Base-by-base conservation (phyloP, 1,139 yeast species). In the Eremothecium cymbalariae region DNA sequence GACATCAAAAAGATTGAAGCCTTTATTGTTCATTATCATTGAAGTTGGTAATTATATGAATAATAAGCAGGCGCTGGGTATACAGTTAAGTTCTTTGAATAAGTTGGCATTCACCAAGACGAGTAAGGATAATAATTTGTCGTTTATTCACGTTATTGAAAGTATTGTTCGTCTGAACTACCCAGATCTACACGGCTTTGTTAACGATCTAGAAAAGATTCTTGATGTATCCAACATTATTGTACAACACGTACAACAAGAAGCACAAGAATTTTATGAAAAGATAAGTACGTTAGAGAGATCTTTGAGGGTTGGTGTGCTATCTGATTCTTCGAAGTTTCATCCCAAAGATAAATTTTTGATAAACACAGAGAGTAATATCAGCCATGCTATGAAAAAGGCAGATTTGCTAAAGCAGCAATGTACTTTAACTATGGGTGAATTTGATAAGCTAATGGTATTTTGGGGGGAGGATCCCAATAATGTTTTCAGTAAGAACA, bases 41-140 rank as follows among this genome's bases (percentile, higher is more conserved):
- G 78, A 81, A 12, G 77, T 90, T 41, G 98, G 97, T 16, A 90
- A 90, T 53, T 86, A 77, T 53, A 88, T 90, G 97, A 90, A 90
- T 55, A 95, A 84, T 50, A 85, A 82, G 50, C 79, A 78, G 47
- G 96, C 94, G 0, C 61, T 70, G 36, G 98, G 97, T 1, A 86
- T 90, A 62, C 77, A 75, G 48, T 64, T 90, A 27, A 81, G 84
- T 21, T 81, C 95, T 2, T 64, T 90, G 38, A 93, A 80, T 46
- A 67, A 95, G 47, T 66, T 90, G 39, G 83, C 78, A 34, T 85
- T 86, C 51, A 78, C 93, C 62, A 90, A 90, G 58, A 94, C 86
- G 51, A 74, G 55, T 24, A 71, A 77, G 23, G 72, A 77, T 43
- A 85, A 83, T 48, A 73, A 84, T 4, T 70, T 78, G 70, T 81